Conservation (phyloP, 768 basidiomycete species). For the Lactarius sanguifluus region DNA sequence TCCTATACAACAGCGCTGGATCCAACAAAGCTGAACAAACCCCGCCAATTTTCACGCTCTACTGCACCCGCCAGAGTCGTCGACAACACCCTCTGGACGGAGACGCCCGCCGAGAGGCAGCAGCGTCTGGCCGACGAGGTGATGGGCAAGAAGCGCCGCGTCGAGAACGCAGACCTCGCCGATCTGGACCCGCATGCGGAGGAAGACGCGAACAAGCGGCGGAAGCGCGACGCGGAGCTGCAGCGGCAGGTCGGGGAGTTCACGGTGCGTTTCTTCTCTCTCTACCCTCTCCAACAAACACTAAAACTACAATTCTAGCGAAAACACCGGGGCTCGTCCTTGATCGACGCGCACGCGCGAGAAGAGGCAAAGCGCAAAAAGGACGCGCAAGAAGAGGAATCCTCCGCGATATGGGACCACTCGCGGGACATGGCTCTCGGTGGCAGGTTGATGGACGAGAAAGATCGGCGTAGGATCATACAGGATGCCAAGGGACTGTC, state of each 20-base stretch:
- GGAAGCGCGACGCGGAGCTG: constrained; percentile 67
- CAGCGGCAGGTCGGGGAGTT: constrained; percentile 74
- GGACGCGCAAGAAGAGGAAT: constrained; percentile 53
- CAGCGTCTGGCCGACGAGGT: constrained; percentile 93
- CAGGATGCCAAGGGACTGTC: constrained; percentile 78
- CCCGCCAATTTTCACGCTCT: constrained; percentile 75
- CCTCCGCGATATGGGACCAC: constrained; percentile 86
- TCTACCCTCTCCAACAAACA: background rate
- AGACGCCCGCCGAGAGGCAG: constrained; percentile 91
- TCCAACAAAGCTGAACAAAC: constrained; percentile 71
- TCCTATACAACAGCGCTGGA: constrained; percentile 65
- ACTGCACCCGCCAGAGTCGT: constrained; percentile 40
- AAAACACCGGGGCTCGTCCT: constrained; percentile 33
- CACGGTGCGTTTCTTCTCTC: constrained; percentile 49
- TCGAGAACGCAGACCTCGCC: constrained; percentile 55
- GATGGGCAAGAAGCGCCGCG: constrained; percentile 82
- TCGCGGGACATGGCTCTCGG: constrained; percentile 84
- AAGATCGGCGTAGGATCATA: constrained; percentile 71
- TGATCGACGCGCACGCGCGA: constrained; percentile 43
- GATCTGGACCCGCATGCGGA: constrained; percentile 43
- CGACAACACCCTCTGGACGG: constrained; percentile 88
- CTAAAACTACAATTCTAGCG: constrained; percentile 25
- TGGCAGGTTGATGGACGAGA: constrained; percentile 89
- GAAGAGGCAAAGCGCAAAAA: constrained; percentile 43
- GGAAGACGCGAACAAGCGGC: constrained; percentile 51